These are phyloP conservation scores for Cystofilobasidium capitatum DNA, from an alignment of 768 basidiomycete species.

Conservation along the genomic window DNA sequence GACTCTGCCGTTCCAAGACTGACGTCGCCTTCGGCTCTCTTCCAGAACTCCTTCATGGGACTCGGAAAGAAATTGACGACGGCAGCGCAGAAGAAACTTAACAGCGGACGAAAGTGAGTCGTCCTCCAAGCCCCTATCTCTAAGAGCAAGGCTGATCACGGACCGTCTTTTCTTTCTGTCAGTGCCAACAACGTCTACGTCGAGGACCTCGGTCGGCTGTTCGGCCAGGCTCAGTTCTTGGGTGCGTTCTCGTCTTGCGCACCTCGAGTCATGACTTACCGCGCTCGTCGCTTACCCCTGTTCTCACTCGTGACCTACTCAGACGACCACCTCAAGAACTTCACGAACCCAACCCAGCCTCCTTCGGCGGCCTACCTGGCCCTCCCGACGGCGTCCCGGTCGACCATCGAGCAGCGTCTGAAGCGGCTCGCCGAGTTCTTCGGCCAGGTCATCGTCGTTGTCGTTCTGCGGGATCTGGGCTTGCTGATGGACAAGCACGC, in stretches of 20 bases:
- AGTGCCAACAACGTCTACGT: not conserved
- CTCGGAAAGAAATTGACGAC: not conserved
- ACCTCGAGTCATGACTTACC: slow-evolving; percentile 46
- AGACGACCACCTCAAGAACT: slow-evolving; percentile 1
- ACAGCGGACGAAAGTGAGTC: not conserved
- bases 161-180: not conserved
- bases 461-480: slow-evolving; percentile 78
- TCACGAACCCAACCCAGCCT: not conserved
- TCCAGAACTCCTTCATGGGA: slow-evolving; percentile 1
- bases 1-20: not conserved
- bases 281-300: not conserved
- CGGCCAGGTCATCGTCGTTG: slow-evolving; percentile 73
- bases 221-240: slow-evolving; percentile 4
- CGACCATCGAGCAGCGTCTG: slow-evolving; percentile 60
- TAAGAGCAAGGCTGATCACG: not conserved
- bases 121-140: too few relatives aligned
- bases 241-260: not conserved
- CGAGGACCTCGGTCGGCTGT: not conserved
- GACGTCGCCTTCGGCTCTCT: not conserved
- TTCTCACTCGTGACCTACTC: not conserved
- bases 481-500: slow-evolving; percentile 83
- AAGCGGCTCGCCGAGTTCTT: slow-evolving; percentile 84
- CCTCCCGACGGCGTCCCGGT: slow-evolving; percentile 56
- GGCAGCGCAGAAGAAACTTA: not conserved
- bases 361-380: slow-evolving; percentile 47